Percentiles rank a stretch among this genome's conserved stretches.
Evolutionary conservation across 768 basidiomycete genomes (phyloP).

Genomic region (Lentinus brumalis): DNA sequence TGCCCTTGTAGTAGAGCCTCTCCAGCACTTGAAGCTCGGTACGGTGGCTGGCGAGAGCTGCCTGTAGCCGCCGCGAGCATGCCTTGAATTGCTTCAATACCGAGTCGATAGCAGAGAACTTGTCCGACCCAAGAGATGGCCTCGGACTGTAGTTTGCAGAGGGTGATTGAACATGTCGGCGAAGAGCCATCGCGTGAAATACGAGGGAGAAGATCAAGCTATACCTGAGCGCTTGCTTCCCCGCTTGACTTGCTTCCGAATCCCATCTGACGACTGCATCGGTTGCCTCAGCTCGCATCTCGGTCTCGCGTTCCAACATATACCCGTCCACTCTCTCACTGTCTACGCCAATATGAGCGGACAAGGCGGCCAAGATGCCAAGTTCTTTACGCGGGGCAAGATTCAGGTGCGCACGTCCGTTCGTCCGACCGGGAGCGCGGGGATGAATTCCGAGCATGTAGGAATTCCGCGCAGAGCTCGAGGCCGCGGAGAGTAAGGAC

Average conservation of each 20-base stretch:
- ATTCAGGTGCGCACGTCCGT: constrained; percentile 64
- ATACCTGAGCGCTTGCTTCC: neutral
- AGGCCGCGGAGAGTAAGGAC: constrained; percentile 92
- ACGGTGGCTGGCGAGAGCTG: constrained; percentile 41
- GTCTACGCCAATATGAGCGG: constrained; percentile 37
- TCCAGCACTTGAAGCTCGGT: constrained; percentile 64
- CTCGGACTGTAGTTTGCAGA: constrained; percentile 15
- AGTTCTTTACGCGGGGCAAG: constrained; percentile 90
- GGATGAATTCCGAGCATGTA: constrained; percentile 30
- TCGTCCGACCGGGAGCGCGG: neutral
- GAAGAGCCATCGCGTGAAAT: constrained; percentile 18
- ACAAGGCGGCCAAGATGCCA: constrained; percentile 82
- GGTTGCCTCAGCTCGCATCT: neutral
- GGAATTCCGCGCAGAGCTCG: constrained; percentile 91
- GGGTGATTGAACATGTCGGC: constrained; percentile 15
- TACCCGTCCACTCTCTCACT: constrained; percentile 5
- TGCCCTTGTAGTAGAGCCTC: constrained; percentile 75
- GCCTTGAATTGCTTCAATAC: constrained; percentile 62
- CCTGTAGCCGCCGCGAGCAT: constrained; percentile 53
- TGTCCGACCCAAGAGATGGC: constrained; percentile 20
- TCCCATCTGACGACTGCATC: neutral
- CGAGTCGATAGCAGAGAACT: constrained; percentile 48
- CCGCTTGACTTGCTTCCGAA: neutral
- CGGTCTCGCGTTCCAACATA: neutral
- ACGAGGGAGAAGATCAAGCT: neutral